Evolutionary conservation across 306 rosid genomes (phyloP), one percentile per base, ranked within the genome.

Genomic region (Cucurbita pepo): DNA sequence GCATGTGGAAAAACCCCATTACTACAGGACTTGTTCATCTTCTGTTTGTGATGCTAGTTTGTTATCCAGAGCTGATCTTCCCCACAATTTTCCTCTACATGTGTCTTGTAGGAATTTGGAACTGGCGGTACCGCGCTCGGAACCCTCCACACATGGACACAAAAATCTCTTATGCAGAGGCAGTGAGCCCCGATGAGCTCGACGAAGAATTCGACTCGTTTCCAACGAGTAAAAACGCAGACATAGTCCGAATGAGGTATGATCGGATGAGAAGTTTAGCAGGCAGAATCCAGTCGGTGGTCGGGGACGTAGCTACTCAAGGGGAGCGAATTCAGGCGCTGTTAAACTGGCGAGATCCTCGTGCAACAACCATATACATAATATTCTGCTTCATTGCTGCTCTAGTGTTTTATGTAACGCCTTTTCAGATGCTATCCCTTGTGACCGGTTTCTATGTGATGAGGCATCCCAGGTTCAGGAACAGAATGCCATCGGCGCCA

Each of bases 311-410:
- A 30, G 99, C 97, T 14, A 78, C 95, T 1, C 99, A 94, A 78
- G 96, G 96, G 53, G 99, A 94, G 77, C 87, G 99, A 56, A 18
- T 89, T 1, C 87, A 87, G 19, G 94, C 97, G 5, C 88, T 94
- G 41, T 70, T 94, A 30, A 94, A 81, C 81, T 94, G 99, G 99
- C 80, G 97, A 66, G 99, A 94, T 81, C 90, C 97, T 52, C 95
- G 97, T 1, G 99, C 99, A 66, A 94, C 96, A 0, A 18, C 66
- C 34, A 81, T 94, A 66, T 94, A 83, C 67, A 78, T 91, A 80
- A 41, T 44, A n/a, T 78, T 88, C 54, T 94, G 97, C 79, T 78
- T 94, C 55, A 69, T 81, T 22, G 79, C 81, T 59, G 86, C 99
- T 3, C 3, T 86, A 9, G 86, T 83, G 44, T 62, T 94, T 66